A percentile compares a stretch with the other conserved stretches of the same genome.
Conservation (phyloP, 1,139 yeast species). For the Yamadazyma blattariae region DNA sequence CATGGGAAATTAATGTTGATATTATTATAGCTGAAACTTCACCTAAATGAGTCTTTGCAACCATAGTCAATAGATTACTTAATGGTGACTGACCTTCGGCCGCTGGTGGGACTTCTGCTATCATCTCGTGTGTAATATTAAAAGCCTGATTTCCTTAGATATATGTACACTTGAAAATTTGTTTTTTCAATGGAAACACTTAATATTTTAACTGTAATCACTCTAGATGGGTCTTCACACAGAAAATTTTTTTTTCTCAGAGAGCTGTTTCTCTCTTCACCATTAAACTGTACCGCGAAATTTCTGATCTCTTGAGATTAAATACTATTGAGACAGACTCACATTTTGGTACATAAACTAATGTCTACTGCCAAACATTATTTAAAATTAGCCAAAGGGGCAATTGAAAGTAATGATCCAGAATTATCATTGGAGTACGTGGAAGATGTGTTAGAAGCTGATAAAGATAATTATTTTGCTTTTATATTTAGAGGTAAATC, state of each 20-base stretch:
- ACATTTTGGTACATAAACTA: no score
- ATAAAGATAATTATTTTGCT: conserved; percentile 62
- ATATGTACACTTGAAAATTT: neutral
- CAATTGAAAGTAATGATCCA: conserved; percentile 56
- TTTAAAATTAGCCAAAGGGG: conserved; percentile 58
- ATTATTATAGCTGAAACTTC: conserved; percentile 59
- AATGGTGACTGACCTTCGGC: conserved; percentile 58
- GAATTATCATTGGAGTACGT: conserved; percentile 55
- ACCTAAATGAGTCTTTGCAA: conserved; percentile 59
- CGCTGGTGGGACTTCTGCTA: conserved; percentile 13
- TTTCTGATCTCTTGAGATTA: no score
- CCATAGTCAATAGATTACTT: conserved; percentile 52
- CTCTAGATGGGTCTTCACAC: conserved; percentile 2
- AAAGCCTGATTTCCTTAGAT: neutral
- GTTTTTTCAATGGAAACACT: no score
- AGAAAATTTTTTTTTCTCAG: conserved; percentile 2
- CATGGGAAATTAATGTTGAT: conserved; percentile 56
- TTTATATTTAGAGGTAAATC: conserved; percentile 63
- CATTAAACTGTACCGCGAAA: no score
- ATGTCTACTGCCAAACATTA: conserved; percentile 17
- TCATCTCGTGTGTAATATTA: conserved; percentile 6
- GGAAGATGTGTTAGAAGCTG: conserved; percentile 51
- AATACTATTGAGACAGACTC: no score
- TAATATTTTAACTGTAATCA: no score
- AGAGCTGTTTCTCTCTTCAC: no score